A percentile compares a stretch with the other conserved stretches of the same genome.
phyloP scores from a whole-genome alignment of 108 stramenopile species.

The Cyclotella cryptica region DNA sequence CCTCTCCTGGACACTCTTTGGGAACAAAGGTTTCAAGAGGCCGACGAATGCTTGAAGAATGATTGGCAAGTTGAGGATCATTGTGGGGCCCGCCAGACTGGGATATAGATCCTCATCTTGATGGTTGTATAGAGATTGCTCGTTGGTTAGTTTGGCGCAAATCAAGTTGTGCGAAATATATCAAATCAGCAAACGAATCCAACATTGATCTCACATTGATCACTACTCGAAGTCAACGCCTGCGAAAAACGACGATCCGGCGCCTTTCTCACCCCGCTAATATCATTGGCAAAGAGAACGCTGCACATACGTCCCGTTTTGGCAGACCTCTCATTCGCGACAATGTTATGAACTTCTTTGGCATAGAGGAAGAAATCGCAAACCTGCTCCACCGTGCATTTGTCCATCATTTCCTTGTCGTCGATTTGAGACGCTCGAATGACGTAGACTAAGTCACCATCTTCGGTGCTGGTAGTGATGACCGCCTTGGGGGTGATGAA shows the following conservation, averaged over 20 bases:
- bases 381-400: conserved; percentile 47
- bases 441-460: conserved; percentile 58
- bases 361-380: conserved; percentile 58
- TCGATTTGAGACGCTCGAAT: conserved; percentile 54
- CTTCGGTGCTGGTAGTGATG: conserved; percentile 48
- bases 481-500: conserved; percentile 47
- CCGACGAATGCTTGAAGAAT: conserved; percentile 58
- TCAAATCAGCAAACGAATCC: no score
- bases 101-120: conserved; percentile 50
- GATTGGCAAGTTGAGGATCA: conserved; percentile 56
- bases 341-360: conserved; percentile 53
- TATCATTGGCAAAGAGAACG: conserved; percentile 57
- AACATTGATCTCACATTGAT: conserved; percentile 19
- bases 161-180: no score
- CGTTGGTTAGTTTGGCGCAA: no score
- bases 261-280: conserved; percentile 49
- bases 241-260: conserved; percentile 50
- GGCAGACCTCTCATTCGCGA: conserved; percentile 47
- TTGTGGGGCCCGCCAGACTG: conserved; percentile 53
- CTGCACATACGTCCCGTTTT: conserved; percentile 43
- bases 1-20: conserved; percentile 55
- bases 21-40: conserved; percentile 54
- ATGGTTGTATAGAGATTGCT: no score
- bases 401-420: conserved; percentile 54
- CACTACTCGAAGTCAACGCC: conserved; percentile 50